Evolutionary conservation across 1,139 yeast genomes (phyloP).

Genomic region (Geotrichum fermentans): DNA sequence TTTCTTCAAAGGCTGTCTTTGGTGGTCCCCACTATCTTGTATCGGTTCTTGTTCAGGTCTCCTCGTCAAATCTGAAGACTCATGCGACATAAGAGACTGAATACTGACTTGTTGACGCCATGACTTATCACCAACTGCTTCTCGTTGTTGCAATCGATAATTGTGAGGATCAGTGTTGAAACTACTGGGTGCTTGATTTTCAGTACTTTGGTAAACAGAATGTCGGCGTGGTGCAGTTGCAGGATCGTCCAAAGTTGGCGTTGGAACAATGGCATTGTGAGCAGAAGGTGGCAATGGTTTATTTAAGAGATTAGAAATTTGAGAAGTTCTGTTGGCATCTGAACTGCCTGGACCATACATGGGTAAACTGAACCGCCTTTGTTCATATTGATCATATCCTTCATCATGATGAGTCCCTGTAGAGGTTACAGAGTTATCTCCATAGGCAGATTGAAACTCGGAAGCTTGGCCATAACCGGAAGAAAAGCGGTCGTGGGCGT

Average conservation of each 20-base stretch:
- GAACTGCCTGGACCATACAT: neutral
- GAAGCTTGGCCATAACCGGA: no score
- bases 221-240: neutral
- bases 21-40: no score
- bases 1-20: neutral
- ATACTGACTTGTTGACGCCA: conserved; percentile 14
- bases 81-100: conserved; percentile 6
- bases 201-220: conserved; percentile 9
- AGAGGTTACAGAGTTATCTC: no score
- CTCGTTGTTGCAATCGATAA: conserved; percentile 4
- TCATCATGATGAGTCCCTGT: neutral
- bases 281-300: no score
- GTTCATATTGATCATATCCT: neutral
- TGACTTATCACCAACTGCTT: neutral
- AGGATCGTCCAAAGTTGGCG: neutral
- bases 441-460: no score
- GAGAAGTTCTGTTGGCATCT: neutral
- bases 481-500: no score
- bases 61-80: neutral
- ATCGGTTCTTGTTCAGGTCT: neutral
- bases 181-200: conserved; percentile 5
- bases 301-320: neutral
- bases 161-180: conserved; percentile 10
- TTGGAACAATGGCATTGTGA: no score
- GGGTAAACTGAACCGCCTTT: neutral